phyloP scores from a whole-genome alignment of 768 basidiomycete species.

The Boletus bicolor region DNA sequence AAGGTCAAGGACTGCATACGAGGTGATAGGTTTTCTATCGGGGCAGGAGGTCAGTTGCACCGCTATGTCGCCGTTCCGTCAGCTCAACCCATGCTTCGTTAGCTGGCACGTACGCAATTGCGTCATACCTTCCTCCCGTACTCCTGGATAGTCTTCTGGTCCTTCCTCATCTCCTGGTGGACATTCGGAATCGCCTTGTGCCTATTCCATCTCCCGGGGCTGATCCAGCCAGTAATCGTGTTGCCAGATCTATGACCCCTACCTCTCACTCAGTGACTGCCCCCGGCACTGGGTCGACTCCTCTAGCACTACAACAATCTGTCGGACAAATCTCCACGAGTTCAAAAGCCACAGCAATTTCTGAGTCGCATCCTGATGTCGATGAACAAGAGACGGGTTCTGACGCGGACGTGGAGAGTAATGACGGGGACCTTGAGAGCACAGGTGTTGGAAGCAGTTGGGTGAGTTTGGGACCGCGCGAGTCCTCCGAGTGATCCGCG shows the following conservation, averaged over 20 bases:
- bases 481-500: slow-evolving; percentile 16
- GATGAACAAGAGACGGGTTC: slow-evolving; percentile 46
- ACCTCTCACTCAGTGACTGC: slow-evolving; percentile 12
- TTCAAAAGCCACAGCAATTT: slow-evolving; percentile 7
- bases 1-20: slow-evolving; percentile 53
- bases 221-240: slow-evolving; percentile 28
- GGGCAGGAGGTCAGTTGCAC: slow-evolving; percentile 66
- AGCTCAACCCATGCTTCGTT: slow-evolving; percentile 12
- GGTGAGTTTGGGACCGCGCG: slow-evolving; percentile 52
- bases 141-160: slow-evolving; percentile 64
- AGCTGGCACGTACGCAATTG: slow-evolving; percentile 69
- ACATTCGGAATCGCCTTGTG: slow-evolving; percentile 58
- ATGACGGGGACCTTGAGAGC: slow-evolving; percentile 48
- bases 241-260: slow-evolving; percentile 15
- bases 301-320: slow-evolving; percentile 3
- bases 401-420: slow-evolving; percentile 69
- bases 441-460: slow-evolving; percentile 60
- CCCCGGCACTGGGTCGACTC: neutral
- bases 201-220: slow-evolving; percentile 46
- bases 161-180: slow-evolving; percentile 63
- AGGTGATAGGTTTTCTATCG: slow-evolving; percentile 69
- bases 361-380: slow-evolving; percentile 11
- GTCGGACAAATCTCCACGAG: slow-evolving; percentile 5
- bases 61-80: neutral
- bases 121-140: slow-evolving; percentile 64